Conservation (phyloP, 2,329 filamentous ascomycete species). For the Scedosporium apiospermum region DNA sequence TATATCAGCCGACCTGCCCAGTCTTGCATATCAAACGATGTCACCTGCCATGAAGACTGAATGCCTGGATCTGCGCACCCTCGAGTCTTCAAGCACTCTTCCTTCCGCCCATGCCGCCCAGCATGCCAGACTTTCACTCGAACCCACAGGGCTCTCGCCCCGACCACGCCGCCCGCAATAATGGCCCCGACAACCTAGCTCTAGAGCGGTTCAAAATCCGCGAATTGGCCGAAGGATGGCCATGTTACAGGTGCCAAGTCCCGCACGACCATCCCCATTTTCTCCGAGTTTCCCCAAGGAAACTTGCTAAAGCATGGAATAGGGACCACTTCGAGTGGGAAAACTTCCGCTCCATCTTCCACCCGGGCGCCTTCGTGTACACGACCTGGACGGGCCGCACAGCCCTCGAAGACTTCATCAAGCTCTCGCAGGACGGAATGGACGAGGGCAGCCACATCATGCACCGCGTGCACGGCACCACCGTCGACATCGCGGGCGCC, state of each 20-base stretch:
- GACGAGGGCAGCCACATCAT: not conserved
- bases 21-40: too few relatives aligned
- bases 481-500: not conserved
- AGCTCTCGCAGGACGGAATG: not conserved
- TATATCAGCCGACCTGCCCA: too few relatives aligned
- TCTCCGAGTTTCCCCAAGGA: too few relatives aligned
- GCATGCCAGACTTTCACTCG: not conserved
- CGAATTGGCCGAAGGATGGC: conserved; percentile 40
- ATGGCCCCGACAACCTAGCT: conserved; percentile 32
- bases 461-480: not conserved
- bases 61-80: too few relatives aligned
- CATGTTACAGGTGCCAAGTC: conserved; percentile 36
- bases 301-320: too few relatives aligned
- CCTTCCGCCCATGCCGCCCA: too few relatives aligned
- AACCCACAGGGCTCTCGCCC: conserved; percentile 15
- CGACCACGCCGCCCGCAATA: conserved; percentile 31
- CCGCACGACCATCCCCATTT: too few relatives aligned
- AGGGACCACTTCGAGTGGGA: conserved; percentile 44
- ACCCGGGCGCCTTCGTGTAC: conserved; percentile 35
- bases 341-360: conserved; percentile 40
- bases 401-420: not conserved
- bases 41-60: too few relatives aligned
- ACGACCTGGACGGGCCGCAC: conserved; percentile 30
- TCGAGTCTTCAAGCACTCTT: too few relatives aligned
- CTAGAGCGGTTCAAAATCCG: conserved; percentile 35